Conservation (phyloP, 345 rosid species). For the Ceriops zippeliana region DNA sequence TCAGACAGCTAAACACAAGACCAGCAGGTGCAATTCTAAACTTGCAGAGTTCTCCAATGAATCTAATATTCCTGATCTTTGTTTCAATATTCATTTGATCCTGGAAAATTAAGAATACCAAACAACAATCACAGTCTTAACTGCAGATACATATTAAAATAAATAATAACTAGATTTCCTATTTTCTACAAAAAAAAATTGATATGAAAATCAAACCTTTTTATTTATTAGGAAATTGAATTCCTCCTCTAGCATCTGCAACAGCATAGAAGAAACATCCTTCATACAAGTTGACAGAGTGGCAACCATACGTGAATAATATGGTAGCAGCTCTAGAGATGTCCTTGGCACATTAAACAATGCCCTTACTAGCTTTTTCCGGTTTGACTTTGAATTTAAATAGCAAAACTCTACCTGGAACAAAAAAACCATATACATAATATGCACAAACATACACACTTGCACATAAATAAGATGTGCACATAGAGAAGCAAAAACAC, state of each 20-base stretch:
- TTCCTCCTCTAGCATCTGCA: slow-evolving; percentile 97
- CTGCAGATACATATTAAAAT: slow-evolving; percentile 16
- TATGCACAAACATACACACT: slow-evolving; percentile 8
- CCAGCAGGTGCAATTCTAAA: slow-evolving; percentile 79
- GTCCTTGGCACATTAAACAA: slow-evolving; percentile 95
- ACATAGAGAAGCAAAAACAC: not conserved
- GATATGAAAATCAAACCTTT: slow-evolving; percentile 48
- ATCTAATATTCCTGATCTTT: slow-evolving; percentile 92
- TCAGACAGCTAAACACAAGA: slow-evolving; percentile 86
- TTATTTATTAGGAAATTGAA: slow-evolving; percentile 88
- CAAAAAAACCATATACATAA: not conserved
- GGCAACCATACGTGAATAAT: slow-evolving; percentile 96
- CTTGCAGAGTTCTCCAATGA: slow-evolving; percentile 98
- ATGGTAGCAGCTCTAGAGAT: slow-evolving; percentile 89
- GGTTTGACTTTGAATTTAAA: slow-evolving; percentile 85
- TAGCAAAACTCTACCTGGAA: slow-evolving; percentile 97
- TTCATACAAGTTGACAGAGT: slow-evolving; percentile 93
- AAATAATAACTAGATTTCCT: slow-evolving; percentile 5
- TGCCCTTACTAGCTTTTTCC: slow-evolving; percentile 94
- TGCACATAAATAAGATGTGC: not conserved
- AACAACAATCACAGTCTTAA: slow-evolving; percentile 2
- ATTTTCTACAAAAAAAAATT: slow-evolving; percentile 1
- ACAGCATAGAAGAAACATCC: slow-evolving; percentile 82
- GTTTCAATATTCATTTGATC: slow-evolving; percentile 99
- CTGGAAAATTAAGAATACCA: slow-evolving; percentile 40